Evolutionary conservation across 176 grass and related monocot genomes (phyloP).

Genomic region (Puya raimondii): DNA sequence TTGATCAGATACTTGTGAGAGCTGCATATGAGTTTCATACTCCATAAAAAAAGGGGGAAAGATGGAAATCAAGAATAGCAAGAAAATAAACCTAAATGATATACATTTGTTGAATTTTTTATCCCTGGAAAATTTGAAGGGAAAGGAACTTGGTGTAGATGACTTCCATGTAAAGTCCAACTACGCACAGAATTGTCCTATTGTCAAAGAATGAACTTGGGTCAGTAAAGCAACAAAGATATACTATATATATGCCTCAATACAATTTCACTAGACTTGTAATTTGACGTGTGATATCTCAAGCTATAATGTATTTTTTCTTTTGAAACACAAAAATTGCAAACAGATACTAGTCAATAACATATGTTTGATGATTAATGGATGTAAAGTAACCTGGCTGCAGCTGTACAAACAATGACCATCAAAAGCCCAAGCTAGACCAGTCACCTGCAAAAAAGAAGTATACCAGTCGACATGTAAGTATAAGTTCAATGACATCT

Average conservation of each 20-base stretch:
- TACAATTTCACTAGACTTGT: constrained; percentile 5
- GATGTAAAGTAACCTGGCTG: constrained; percentile 57
- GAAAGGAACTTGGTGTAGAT: constrained; percentile 43
- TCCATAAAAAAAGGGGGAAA: constrained; percentile 20
- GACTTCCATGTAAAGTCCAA: constrained; percentile 49
- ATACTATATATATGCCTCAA: too few relatives aligned
- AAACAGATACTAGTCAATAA: background rate
- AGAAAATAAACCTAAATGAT: constrained; percentile 6
- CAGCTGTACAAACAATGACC: constrained; percentile 77
- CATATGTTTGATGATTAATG: background rate
- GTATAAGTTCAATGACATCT: background rate
- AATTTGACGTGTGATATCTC: background rate
- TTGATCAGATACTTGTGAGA: constrained; percentile 58
- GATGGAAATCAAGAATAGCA: constrained; percentile 14
- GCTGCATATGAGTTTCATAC: constrained; percentile 43
- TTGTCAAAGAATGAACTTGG: constrained; percentile 18
- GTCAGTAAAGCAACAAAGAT: too few relatives aligned
- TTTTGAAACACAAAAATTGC: background rate
- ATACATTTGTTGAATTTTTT: constrained; percentile 48
- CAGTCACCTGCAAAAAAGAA: constrained; percentile 70
- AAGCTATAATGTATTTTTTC: background rate
- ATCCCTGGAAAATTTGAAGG: constrained; percentile 43
- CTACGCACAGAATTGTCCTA: constrained; percentile 75
- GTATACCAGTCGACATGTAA: constrained; percentile 9
- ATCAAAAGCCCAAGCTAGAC: constrained; percentile 69